phyloP scores from a whole-genome alignment of 2,329 filamentous ascomycete genomes.

The Elsinoe fawcettii region DNA sequence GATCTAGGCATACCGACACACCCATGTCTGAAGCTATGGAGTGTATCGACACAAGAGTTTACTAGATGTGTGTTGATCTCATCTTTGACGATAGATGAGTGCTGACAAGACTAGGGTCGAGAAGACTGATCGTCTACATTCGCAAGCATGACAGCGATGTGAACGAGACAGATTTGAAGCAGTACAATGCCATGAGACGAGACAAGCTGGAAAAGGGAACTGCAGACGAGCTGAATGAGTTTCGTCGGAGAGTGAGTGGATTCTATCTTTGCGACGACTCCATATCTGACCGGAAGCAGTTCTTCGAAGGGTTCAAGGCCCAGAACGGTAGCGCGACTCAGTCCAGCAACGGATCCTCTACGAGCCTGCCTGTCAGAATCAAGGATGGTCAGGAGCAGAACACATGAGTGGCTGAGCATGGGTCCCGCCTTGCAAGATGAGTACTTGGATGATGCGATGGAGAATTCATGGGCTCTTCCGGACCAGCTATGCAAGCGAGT shows the following conservation, averaged over 20 bases:
- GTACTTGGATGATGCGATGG: too few relatives aligned
- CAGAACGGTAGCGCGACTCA: not conserved
- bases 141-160: conserved; percentile 55
- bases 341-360: not conserved
- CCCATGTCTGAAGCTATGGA: conserved; percentile 63
- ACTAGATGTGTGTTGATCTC: conserved; percentile 63
- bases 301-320: conserved; percentile 31
- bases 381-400: not conserved
- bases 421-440: too few relatives aligned
- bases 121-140: conserved; percentile 78
- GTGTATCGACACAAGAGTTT: conserved; percentile 76
- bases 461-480: too few relatives aligned
- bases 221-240: conserved; percentile 61
- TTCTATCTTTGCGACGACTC: not conserved
- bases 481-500: too few relatives aligned
- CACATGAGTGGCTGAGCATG: too few relatives aligned
- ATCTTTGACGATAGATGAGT: not conserved
- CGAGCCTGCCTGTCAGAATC: not conserved
- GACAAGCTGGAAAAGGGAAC: conserved; percentile 38
- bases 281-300: conserved; percentile 22
- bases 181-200: conserved; percentile 25
- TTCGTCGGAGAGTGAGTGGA: conserved; percentile 46
- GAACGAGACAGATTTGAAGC: conserved; percentile 26
- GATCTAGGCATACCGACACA: conserved; percentile 56
- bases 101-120: conserved; percentile 56